Percentiles rank a stretch among this genome's conserved stretches.
Evolutionary conservation across 108 stramenopile species (phyloP).

Genomic region (Fragilaria crotonensis): DNA sequence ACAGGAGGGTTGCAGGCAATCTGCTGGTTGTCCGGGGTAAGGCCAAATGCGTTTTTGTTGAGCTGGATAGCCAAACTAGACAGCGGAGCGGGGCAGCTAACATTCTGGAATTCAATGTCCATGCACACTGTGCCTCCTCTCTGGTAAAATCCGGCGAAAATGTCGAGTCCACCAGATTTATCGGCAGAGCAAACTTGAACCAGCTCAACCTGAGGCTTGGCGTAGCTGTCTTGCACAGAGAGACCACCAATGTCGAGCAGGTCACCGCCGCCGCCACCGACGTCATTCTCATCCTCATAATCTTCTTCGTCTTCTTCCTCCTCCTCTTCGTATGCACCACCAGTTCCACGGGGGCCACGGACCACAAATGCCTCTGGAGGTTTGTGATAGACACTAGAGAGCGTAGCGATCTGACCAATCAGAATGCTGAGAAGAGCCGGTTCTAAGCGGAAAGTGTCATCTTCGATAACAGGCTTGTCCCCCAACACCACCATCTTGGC

Average conservation of each 20-base stretch:
- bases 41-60: constrained; percentile 97
- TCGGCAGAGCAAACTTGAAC: constrained; percentile 61
- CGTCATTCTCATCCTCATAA: constrained; percentile 69
- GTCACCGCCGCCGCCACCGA: constrained; percentile 49
- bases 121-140: constrained; percentile 55
- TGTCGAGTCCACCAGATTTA: constrained; percentile 83
- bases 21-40: constrained; percentile 85
- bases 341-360: constrained; percentile 51
- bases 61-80: constrained; percentile 89
- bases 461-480: constrained; percentile 97
- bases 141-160: constrained; percentile 76
- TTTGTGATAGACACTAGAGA: constrained; percentile 96
- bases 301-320: constrained; percentile 73
- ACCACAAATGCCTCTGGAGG: constrained; percentile 98
- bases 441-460: constrained; percentile 95
- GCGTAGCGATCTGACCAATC: constrained; percentile 92
- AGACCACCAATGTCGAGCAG: constrained; percentile 86
- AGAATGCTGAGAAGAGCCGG: constrained; percentile 86
- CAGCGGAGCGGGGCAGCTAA: constrained; percentile 55
- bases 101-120: constrained; percentile 83
- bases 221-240: constrained; percentile 17
- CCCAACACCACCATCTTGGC: constrained; percentile 97
- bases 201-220: constrained; percentile 16
- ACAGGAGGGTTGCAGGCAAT: constrained; percentile 78
- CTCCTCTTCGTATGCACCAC: constrained; percentile 38